These are phyloP conservation scores for Candida glucosophila DNA, from an alignment of 1,139 yeast species.

Conservation along the genomic window DNA sequence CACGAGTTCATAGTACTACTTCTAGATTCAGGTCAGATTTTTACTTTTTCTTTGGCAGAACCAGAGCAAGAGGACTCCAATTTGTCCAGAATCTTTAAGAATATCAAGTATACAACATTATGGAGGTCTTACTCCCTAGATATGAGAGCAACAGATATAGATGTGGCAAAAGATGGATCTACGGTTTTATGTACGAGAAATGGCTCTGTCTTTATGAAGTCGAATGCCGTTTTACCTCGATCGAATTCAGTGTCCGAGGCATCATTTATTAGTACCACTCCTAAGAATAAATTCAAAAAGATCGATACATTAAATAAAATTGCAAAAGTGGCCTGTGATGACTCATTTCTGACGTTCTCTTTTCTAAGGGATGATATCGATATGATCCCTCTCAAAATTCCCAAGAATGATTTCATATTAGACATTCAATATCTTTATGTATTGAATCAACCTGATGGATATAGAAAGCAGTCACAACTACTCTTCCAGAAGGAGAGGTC, in stretches of 20 bases:
- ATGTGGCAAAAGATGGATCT: conserved; percentile 62
- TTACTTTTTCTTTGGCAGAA: conserved; percentile 21
- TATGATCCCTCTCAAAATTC: conserved; percentile 40
- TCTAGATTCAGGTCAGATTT: conserved; percentile 44
- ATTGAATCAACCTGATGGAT: conserved; percentile 14
- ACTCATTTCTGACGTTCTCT: conserved; percentile 59
- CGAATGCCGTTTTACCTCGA: conserved; percentile 7
- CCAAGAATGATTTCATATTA: conserved; percentile 30
- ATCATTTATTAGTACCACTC: conserved; percentile 14
- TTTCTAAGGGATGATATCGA: conserved; percentile 60
- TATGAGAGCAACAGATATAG: conserved; percentile 51
- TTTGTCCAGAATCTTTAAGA: conserved; percentile 18
- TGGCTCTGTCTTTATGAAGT: conserved; percentile 50
- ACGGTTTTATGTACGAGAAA: conserved; percentile 56
- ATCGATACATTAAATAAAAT: conserved; percentile 47
- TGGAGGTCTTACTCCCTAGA: conserved; percentile 52
- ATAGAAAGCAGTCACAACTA: conserved; percentile 30
- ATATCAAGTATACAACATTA: conserved; percentile 27
- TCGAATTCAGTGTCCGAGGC: conserved; percentile 23
- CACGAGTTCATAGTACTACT: conserved; percentile 34
- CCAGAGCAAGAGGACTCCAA: conserved; percentile 13
- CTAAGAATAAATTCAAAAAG: conserved; percentile 43
- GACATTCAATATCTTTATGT: conserved; percentile 49
- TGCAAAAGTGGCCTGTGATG: conserved; percentile 57
- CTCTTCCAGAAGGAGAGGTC: conserved; percentile 13